Percentiles rank a stretch among this genome's conserved stretches.
These are phyloP conservation scores for Ceratobasidium sp. DNA, from an alignment of 1,284 basidiomycete species.

Conservation along the genomic window DNA sequence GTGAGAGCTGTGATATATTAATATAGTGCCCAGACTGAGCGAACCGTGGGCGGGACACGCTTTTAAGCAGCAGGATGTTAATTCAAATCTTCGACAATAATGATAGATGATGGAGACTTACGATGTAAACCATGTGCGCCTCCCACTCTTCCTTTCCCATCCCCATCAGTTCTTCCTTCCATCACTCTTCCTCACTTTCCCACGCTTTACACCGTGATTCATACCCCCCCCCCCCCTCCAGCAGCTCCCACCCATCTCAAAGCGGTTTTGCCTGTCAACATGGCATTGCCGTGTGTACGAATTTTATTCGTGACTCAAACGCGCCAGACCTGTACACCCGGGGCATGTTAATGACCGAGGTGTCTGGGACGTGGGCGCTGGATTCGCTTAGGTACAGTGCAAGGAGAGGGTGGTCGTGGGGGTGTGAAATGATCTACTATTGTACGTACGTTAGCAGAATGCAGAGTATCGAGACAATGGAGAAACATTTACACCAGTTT, in stretches of 20 bases:
- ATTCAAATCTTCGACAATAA: background rate
- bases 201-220: conserved; percentile 71
- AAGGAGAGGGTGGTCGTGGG: conserved; percentile 62
- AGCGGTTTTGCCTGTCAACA: conserved; percentile 55
- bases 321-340: conserved; percentile 61
- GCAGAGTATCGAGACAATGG: background rate
- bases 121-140: conserved; percentile 72
- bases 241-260: conserved; percentile 55
- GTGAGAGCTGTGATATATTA: conserved; percentile 58
- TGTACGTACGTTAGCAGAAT: background rate
- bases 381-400: conserved; percentile 49
- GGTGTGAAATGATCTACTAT: conserved; percentile 49
- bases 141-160: conserved; percentile 70
- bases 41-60: conserved; percentile 70
- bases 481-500: conserved; percentile 50
- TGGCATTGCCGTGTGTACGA: conserved; percentile 56
- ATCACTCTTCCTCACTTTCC: conserved; percentile 45
- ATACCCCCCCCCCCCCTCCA: conserved; percentile 68
- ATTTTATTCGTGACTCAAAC: conserved; percentile 74
- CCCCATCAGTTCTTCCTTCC: conserved; percentile 54
- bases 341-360: conserved; percentile 67
- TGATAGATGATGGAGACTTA: conserved; percentile 56
- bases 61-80: conserved; percentile 64
- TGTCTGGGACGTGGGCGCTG: conserved; percentile 61
- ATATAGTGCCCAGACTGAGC: conserved; percentile 64